These are phyloP conservation scores for Backusella sp. DNA, from an alignment of 192 early-diverging fungal genomes.

Conservation along the genomic window DNA sequence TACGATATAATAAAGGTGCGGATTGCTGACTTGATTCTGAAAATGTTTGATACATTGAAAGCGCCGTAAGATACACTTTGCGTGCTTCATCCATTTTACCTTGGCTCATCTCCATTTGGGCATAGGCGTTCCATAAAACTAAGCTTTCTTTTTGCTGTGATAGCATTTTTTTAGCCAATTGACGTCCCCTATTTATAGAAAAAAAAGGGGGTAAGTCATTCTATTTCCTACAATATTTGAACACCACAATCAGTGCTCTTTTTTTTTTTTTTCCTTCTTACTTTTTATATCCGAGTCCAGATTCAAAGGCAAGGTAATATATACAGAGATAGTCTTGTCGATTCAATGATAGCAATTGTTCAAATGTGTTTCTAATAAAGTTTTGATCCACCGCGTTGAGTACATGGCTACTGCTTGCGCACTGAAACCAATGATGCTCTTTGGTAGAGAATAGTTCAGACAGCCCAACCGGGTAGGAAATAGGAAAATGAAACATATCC, in stretches of 20 bases:
- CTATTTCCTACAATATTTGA: not conserved
- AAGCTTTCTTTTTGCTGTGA: slow-evolving; percentile 45
- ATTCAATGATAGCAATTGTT: slow-evolving; percentile 40
- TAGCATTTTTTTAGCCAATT: slow-evolving; percentile 45
- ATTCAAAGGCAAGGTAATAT: slow-evolving; percentile 45
- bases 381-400: slow-evolving; percentile 16
- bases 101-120: slow-evolving; percentile 46
- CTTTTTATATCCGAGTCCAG: slow-evolving; percentile 33
- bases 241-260: not conserved
- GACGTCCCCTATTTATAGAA: slow-evolving; percentile 37
- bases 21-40: slow-evolving; percentile 25
- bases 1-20: slow-evolving; percentile 43
- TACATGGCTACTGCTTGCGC: slow-evolving; percentile 9
- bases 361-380: slow-evolving; percentile 44
- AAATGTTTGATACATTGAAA: slow-evolving; percentile 41
- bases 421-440: slow-evolving; percentile 31
- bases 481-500: slow-evolving; percentile 31
- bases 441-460: slow-evolving; percentile 36
- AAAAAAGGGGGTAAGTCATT: not conserved
- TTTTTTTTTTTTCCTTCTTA: slow-evolving; percentile 8
- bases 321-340: slow-evolving; percentile 35
- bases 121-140: slow-evolving; percentile 55
- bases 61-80: slow-evolving; percentile 45
- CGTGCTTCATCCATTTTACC: slow-evolving; percentile 45
- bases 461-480: slow-evolving; percentile 32